Evolutionary conservation across 2,329 filamentous ascomycete species (phyloP).

Genomic region (Fusarium coicis): DNA sequence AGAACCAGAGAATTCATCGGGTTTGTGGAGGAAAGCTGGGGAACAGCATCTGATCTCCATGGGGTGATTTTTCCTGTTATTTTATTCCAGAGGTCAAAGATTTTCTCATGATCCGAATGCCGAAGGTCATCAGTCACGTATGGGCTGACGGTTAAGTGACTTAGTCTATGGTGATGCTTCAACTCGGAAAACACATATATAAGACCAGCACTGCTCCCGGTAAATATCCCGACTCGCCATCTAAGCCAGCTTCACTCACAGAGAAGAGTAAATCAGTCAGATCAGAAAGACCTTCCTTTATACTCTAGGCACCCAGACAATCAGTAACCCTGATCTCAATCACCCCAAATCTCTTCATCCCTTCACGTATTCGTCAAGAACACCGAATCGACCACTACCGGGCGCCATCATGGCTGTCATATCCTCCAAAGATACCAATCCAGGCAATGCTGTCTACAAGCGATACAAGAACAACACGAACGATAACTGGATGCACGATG

Average conservation of each 20-base stretch:
- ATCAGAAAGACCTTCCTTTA: background rate
- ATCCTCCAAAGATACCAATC: background rate
- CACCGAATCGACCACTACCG: background rate
- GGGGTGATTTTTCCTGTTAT: constrained; percentile 5
- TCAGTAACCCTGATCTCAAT: background rate
- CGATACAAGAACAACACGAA: constrained; percentile 20
- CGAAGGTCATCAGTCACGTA: background rate
- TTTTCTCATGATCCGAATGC: background rate
- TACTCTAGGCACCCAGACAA: background rate
- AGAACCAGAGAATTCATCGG: constrained; percentile 1
- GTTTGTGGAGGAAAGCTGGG: constrained; percentile 20
- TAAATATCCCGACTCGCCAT: background rate
- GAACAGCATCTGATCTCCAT: constrained; percentile 22
- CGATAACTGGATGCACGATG: constrained; percentile 19
- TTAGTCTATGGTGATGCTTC: background rate
- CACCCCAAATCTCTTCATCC: too few relatives aligned
- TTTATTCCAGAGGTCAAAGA: background rate
- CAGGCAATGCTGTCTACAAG: constrained; percentile 18
- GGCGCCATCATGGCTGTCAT: constrained; percentile 4
- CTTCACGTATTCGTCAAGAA: background rate
- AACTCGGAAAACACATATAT: constrained; percentile 9
- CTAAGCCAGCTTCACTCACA: background rate
- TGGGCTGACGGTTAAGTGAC: background rate
- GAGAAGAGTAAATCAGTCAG: too few relatives aligned
- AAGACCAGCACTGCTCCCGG: background rate